These are phyloP conservation scores for Novakomyces olei DNA, from an alignment of 805 yeast genomes.

Conservation along the genomic window DNA sequence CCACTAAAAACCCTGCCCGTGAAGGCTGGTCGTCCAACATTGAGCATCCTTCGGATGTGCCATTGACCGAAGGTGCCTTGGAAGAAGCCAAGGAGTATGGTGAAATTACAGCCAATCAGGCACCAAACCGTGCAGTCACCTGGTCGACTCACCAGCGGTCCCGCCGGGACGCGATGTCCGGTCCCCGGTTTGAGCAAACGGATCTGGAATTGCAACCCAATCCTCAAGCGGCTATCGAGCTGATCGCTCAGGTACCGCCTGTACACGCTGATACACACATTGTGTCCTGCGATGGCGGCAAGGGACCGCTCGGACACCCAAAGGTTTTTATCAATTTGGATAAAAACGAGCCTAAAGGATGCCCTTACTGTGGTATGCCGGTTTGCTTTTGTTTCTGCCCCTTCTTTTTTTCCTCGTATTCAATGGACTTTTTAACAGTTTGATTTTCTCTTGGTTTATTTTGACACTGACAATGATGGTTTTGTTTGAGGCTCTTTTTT, in stretches of 20 bases:
- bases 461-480: too few species aligned
- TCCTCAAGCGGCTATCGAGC: constrained; percentile 67
- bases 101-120: too few species aligned
- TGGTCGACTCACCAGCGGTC: constrained; percentile 56
- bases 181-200: constrained; percentile 49
- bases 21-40: too few species aligned
- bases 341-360: neutral
- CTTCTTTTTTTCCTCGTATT: too few species aligned
- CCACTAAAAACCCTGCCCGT: neutral
- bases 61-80: too few species aligned
- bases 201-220: constrained; percentile 47
- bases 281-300: constrained; percentile 66
- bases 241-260: constrained; percentile 54
- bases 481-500: too few species aligned
- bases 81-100: too few species aligned
- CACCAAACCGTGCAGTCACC: constrained; percentile 48
- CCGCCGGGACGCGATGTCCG: constrained; percentile 32
- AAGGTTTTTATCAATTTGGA: neutral
- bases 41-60: too few species aligned
- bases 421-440: too few species aligned
- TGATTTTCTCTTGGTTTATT: too few species aligned
- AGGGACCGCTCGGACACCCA: neutral
- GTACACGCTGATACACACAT: constrained; percentile 35
- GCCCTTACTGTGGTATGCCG: neutral
- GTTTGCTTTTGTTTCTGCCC: too few species aligned